A percentile compares a stretch with the other conserved stretches of the same genome.
phyloP scores from a whole-genome alignment of 2,329 filamentous ascomycete genomes.

The Botrytis porri region DNA sequence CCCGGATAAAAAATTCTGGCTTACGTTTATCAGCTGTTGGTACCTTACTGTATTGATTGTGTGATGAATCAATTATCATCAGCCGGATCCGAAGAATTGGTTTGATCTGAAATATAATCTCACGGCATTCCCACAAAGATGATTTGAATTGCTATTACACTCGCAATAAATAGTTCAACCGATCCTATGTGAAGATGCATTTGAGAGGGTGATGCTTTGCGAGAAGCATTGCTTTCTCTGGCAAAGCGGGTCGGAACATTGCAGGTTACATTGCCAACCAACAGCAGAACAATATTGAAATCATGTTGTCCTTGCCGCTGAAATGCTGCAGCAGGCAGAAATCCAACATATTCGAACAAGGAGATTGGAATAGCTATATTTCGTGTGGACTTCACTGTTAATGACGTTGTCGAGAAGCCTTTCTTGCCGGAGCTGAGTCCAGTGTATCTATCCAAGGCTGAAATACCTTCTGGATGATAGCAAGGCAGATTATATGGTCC shows the following conservation, averaged over 20 bases:
- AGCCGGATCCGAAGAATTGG: neutral
- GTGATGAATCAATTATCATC: neutral
- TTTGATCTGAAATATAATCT: neutral
- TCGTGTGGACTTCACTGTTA: neutral
- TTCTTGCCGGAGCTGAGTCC: neutral
- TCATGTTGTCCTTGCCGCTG: neutral
- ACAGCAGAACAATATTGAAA: neutral
- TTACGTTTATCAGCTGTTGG: conserved; percentile 4
- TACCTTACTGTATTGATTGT: neutral
- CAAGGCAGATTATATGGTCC: neutral
- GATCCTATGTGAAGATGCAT: neutral
- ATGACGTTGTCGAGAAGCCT: neutral
- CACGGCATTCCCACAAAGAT: neutral
- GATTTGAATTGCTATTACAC: neutral
- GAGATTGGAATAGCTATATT: neutral
- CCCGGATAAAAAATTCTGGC: neutral
- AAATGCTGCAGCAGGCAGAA: neutral
- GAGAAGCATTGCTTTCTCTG: neutral
- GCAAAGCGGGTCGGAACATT: neutral
- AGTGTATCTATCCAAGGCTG: neutral
- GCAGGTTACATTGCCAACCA: conserved; percentile 2
- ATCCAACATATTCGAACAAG: neutral
- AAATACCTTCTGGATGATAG: neutral
- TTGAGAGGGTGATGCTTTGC: neutral
- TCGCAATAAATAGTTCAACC: neutral